Conservation (phyloP, 768 basidiomycete species). For the Lactarius pseudohatsudake region DNA sequence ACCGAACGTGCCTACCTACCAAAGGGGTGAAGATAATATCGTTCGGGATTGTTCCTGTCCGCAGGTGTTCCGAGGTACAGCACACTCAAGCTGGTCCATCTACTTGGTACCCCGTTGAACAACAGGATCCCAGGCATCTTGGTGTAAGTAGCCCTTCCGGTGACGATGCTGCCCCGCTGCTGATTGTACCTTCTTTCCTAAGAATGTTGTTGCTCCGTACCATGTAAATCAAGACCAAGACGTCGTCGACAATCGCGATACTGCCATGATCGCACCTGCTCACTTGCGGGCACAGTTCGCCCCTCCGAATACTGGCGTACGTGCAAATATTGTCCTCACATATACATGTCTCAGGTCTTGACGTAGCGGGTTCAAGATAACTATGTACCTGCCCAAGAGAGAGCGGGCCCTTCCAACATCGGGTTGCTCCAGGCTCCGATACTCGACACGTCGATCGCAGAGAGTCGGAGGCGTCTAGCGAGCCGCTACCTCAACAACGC, state of each 20-base stretch:
- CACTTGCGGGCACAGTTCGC: neutral
- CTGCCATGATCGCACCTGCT: neutral
- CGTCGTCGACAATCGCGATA: neutral
- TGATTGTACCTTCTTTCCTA: neutral
- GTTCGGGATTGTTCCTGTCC: neutral
- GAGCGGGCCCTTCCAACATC: neutral
- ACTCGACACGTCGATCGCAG: neutral
- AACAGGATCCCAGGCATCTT: neutral
- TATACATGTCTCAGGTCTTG: neutral
- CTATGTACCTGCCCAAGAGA: neutral
- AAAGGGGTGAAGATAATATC: too few species aligned
- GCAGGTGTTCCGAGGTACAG: neutral
- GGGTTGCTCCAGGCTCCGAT: neutral
- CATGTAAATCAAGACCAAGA: neutral
- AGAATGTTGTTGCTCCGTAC: neutral
- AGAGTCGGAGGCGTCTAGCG: slow-evolving; percentile 6
- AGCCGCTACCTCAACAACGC: slow-evolving; percentile 12
- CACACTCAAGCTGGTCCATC: neutral
- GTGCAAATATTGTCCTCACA: neutral
- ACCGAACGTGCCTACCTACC: too few species aligned
- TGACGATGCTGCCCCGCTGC: neutral
- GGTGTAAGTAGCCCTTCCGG: neutral
- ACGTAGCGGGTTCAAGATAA: neutral
- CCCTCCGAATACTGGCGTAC: neutral
- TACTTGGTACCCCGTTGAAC: neutral